These are phyloP conservation scores for Tardiomyces digboiensis DNA, from an alignment of 1,139 yeast genomes.

Conservation along the genomic window DNA sequence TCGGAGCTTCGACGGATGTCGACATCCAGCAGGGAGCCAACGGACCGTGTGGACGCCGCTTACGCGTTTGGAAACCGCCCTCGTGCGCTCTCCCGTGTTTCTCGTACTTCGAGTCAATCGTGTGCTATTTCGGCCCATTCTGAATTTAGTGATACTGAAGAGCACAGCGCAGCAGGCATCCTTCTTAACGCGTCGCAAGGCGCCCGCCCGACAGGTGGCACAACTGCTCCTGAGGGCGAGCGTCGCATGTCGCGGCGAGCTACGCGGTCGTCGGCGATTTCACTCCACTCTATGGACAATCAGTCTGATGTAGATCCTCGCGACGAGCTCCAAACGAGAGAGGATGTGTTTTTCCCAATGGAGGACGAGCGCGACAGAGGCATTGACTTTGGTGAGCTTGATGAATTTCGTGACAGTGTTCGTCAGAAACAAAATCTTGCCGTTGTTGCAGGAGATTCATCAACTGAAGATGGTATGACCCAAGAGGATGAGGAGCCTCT, in stretches of 20 bases:
- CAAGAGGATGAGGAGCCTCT: not conserved
- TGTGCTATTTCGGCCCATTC: not conserved
- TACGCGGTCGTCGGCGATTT: not conserved
- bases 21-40: not conserved
- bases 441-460: not conserved
- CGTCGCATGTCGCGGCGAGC: constrained; percentile 10
- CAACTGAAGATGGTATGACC: not conserved
- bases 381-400: constrained; percentile 30
- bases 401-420: constrained; percentile 24
- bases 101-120: not conserved
- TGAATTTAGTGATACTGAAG: not conserved
- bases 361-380: constrained; percentile 40
- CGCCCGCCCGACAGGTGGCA: too few relatives aligned
- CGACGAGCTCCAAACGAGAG: constrained; percentile 48
- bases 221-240: too few relatives aligned
- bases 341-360: constrained; percentile 97
- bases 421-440: constrained; percentile 15
- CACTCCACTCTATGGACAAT: not conserved
- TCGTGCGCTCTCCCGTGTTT: not conserved
- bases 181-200: not conserved
- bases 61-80: not conserved
- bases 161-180: not conserved
- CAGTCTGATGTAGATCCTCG: not conserved
- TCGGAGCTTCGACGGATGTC: not conserved
- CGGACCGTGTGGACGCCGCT: not conserved